Percentiles rank a stretch among this genome's conserved stretches.
phyloP scores from a whole-genome alignment of 2,329 filamentous ascomycete genomes.

The Colletotrichum sp. region DNA sequence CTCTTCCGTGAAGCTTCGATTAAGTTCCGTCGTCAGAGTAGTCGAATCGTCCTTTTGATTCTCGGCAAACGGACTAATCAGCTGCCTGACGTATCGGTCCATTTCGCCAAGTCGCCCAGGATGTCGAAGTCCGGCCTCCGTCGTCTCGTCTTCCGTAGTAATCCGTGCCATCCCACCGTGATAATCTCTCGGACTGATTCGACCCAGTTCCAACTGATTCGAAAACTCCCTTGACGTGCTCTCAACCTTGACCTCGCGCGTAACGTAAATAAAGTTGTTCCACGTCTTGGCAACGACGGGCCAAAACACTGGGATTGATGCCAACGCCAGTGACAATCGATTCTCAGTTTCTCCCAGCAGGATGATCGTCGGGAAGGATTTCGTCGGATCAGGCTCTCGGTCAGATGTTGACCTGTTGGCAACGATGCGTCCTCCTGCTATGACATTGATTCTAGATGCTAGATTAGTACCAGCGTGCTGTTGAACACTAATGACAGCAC shows the following conservation, averaged over 20 bases:
- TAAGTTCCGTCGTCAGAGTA: neutral
- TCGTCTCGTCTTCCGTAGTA: neutral
- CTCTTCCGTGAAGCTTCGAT: neutral
- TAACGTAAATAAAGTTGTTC: neutral
- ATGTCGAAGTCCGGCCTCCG: neutral
- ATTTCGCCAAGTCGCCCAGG: neutral
- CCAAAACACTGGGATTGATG: conserved; percentile 9
- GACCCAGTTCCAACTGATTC: neutral
- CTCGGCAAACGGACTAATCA: conserved; percentile 2
- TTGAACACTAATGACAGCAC: neutral
- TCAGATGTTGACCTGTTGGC: neutral
- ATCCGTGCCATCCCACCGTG: neutral
- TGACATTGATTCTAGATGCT: neutral
- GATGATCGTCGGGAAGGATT: neutral
- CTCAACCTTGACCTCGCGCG: neutral
- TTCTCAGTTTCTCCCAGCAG: neutral
- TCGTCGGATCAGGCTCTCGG: neutral
- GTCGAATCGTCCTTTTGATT: no score
- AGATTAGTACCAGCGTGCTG: neutral
- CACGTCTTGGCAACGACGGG: neutral
- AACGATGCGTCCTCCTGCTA: neutral
- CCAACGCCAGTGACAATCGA: neutral
- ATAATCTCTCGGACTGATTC: neutral
- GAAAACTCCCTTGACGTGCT: neutral
- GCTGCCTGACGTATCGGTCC: neutral